Percentiles rank a stretch among this genome's conserved stretches.
Evolutionary conservation across 2,329 filamentous ascomycete species (phyloP).

Genomic region (Phaeosphaeriaceae sp.): DNA sequence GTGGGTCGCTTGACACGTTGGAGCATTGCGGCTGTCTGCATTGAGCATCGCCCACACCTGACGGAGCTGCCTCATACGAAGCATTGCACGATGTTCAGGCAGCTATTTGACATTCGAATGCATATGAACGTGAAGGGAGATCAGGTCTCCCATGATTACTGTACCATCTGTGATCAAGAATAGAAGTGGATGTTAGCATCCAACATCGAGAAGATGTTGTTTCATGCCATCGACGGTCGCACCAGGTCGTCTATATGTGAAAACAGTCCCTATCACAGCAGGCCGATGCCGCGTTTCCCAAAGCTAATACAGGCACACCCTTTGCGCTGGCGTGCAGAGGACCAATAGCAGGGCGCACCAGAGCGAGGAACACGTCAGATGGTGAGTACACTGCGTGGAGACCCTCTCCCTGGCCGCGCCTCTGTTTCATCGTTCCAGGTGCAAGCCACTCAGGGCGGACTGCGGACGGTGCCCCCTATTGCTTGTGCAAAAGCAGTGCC

Average conservation of each 20-base stretch:
- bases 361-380: constrained; percentile 40
- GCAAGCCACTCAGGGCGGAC: constrained; percentile 29
- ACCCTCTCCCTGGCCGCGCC: constrained; percentile 34
- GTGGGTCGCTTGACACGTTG: not conserved
- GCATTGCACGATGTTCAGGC: not conserved
- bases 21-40: not conserved
- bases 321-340: constrained; percentile 12
- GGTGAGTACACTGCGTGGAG: constrained; percentile 14
- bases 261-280: constrained; percentile 1
- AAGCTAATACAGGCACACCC: constrained; percentile 4
- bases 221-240: constrained; percentile 10
- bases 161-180: not conserved
- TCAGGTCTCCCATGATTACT: not conserved
- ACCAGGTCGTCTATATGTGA: constrained; percentile 8
- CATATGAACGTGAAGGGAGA: not conserved
- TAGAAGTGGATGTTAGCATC: not conserved
- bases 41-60: not conserved
- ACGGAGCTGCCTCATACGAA: not conserved
- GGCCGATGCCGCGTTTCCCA: not conserved
- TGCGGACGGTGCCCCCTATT: constrained; percentile 19
- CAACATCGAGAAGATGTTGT: constrained; percentile 8
- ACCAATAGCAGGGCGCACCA: constrained; percentile 11
- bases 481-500: constrained; percentile 18
- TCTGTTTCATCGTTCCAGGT: constrained; percentile 22
- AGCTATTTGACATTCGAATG: not conserved